Conservation (phyloP, 2,329 filamentous ascomycete species). For the Colletotrichum spinosum region DNA sequence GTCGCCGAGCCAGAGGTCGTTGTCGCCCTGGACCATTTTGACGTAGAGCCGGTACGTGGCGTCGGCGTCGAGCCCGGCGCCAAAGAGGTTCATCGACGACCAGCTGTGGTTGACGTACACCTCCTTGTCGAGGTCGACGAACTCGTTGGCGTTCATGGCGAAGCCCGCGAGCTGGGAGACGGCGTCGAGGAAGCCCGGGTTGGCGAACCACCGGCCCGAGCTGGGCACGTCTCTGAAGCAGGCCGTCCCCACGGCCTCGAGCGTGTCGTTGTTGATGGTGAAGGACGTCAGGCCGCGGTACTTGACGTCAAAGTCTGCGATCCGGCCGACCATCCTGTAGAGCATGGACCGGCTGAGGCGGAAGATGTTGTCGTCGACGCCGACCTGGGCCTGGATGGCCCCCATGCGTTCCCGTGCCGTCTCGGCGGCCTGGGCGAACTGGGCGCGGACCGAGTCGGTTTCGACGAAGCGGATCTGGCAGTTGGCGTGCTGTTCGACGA, state of each 20-base stretch:
- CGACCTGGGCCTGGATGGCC: conserved; percentile 69
- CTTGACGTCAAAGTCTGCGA: conserved; percentile 66
- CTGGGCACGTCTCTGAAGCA: conserved; percentile 57
- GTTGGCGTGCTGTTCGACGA: conserved; percentile 68
- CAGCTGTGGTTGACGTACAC: conserved; percentile 72
- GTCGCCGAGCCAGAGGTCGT: conserved; percentile 65
- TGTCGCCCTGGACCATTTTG: conserved; percentile 66
- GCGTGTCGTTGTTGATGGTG: conserved; percentile 60
- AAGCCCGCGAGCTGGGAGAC: conserved; percentile 70
- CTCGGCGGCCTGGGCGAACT: conserved; percentile 77
- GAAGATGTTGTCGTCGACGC: conserved; percentile 74
- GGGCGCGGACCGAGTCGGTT: conserved; percentile 67
- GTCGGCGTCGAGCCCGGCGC: conserved; percentile 58
- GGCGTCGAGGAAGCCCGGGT: conserved; percentile 70
- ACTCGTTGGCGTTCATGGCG: conserved; percentile 69
- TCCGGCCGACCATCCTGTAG: conserved; percentile 75
- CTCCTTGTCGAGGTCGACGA: conserved; percentile 63
- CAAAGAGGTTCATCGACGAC: conserved; percentile 63
- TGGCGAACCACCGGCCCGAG: conserved; percentile 65
- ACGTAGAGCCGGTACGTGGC: conserved; percentile 69
- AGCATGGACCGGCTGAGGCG: conserved; percentile 80
- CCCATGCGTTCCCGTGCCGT: conserved; percentile 74
- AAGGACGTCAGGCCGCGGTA: conserved; percentile 71
- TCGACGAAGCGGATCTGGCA: conserved; percentile 66
- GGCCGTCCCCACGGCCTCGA: conserved; percentile 56